Evolutionary conservation across 192 early-diverging fungal species (phyloP).

Genomic region (Polychytrium aggregatum): DNA sequence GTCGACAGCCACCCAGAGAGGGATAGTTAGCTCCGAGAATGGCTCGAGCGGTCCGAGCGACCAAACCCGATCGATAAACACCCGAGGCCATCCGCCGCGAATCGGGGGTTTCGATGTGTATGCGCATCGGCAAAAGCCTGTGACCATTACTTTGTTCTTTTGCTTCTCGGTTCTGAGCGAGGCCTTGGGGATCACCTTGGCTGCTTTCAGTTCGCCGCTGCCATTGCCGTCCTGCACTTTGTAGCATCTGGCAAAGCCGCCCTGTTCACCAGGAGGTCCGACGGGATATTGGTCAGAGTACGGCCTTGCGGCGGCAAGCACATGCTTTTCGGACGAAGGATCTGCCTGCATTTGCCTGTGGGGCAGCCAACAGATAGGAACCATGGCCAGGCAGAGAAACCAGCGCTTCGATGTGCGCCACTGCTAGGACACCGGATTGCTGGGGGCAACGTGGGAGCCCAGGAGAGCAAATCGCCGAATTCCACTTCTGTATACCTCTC

Average conservation of each 20-base stretch:
- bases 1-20: background rate
- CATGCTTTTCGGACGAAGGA: too few species aligned
- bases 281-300: background rate
- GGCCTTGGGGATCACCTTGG: conserved; percentile 51
- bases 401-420: background rate
- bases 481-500: conserved; percentile 27
- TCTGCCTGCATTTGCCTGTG: too few species aligned
- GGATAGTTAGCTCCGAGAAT: background rate
- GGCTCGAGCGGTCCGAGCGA: background rate
- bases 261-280: conserved; percentile 33
- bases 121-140: conserved; percentile 26
- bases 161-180: conserved; percentile 38
- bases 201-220: conserved; percentile 52
- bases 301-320: background rate
- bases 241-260: conserved; percentile 83
- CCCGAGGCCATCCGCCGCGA: background rate
- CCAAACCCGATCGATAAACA: background rate
- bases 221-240: conserved; percentile 43
- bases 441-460: background rate
- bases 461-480: background rate
- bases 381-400: background rate
- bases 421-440: background rate
- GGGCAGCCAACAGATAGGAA: background rate
- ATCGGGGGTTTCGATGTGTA: background rate
- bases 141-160: conserved; percentile 30